Base-by-base conservation (phyloP, 139 green algal genomes). In the Trebouxia sp. region DNA sequence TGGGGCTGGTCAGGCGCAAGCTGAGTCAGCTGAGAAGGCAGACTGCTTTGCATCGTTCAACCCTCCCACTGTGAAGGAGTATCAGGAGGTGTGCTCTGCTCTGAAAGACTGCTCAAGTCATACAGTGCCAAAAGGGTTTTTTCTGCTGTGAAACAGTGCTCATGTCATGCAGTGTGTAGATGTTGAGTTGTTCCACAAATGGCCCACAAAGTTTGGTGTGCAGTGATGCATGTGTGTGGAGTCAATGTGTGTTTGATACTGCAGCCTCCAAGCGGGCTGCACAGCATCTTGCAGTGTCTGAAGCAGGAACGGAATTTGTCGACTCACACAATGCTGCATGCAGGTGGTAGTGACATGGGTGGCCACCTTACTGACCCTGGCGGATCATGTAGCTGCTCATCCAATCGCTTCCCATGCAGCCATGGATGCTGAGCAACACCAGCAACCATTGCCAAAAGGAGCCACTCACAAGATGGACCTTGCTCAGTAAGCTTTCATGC, bases 31-130 rank as follows among this genome's bases (percentile, higher is more conserved):
- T n/a, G 39, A 12, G 37, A 38, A 20, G 45, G 42, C 42, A 11
- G 35, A 82, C 8, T 84, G 80, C 58, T 51, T 84, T 39, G 32
- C 22, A 17, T 41, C 50, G 15, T 84, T 72, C 80, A 84, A 84
- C 58, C 80, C 80, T 30, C 5, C 43, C 14, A 65, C 55, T 9
- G 28, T 43, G 30, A 42, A 81, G 35, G 72, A 77, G 6, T 84
- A 84, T 43, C 50, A 84, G 72, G 51, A 80, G 51, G 45, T 66
- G 30, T 69, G 26, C 24, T 11, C 28, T 37, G 17, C 17, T 26
- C 17, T 69, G n/a, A 14, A 37, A 1, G 1, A 69, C 12, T 35
- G 2, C 28, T 69, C n/a, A 37, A 37, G n/a, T 69, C 28, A 37
- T 69, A 11, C 26, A 15, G 26, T 69, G 56, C n/a, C n/a, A n/a